These are phyloP conservation scores for Aegilops sharonensis DNA, from an alignment of 176 grass and related monocot species.

Conservation along the genomic window DNA sequence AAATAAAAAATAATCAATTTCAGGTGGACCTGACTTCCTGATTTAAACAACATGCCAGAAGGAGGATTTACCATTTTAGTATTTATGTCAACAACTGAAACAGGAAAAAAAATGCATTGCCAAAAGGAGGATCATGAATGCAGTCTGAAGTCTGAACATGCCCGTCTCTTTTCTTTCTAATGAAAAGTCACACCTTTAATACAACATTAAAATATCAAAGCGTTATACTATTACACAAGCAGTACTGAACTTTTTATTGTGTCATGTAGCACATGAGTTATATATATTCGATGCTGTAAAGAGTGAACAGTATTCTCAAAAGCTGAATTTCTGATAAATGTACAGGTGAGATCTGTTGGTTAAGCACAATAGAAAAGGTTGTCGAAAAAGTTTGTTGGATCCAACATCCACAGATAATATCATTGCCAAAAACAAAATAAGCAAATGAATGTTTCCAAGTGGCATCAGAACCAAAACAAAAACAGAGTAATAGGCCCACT, in stretches of 20 bases:
- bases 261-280: not conserved
- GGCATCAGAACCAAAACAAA: slow-evolving; percentile 19
- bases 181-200: not conserved
- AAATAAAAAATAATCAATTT: not conserved
- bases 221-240: not conserved
- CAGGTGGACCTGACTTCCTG: not conserved
- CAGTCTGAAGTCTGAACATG: slow-evolving; percentile 12
- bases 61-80: not conserved
- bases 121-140: not conserved
- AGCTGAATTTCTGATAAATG: not conserved
- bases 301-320: slow-evolving; percentile 12
- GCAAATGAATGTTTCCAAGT: slow-evolving; percentile 52
- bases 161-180: not conserved
- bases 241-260: not conserved
- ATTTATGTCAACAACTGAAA: not conserved
- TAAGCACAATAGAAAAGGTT: slow-evolving; percentile 26
- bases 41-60: not conserved
- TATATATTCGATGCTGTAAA: slow-evolving; percentile 26
- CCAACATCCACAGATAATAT: slow-evolving; percentile 28
- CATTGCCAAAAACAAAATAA: not conserved
- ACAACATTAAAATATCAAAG: not conserved
- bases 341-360: slow-evolving; percentile 23
- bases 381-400: slow-evolving; percentile 19
- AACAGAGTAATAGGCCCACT: slow-evolving; percentile 28
- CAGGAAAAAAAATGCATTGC: not conserved